A percentile compares a stretch with the other conserved stretches of the same genome.
Evolutionary conservation across 192 early-diverging fungal genomes (phyloP).

Genomic region (Obelidium mucronatum): DNA sequence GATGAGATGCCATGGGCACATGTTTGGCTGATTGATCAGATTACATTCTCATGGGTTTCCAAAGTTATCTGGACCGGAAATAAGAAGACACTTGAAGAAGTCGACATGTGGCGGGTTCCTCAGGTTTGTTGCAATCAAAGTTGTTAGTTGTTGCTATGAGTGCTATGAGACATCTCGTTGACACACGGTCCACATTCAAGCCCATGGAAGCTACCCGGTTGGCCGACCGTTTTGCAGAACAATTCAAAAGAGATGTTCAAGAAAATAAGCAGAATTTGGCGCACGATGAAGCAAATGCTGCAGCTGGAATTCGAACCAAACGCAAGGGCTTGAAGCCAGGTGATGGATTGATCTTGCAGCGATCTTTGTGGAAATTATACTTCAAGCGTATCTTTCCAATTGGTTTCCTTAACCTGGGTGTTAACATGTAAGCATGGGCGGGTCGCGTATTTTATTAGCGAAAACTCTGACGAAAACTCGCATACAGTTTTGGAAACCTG

Average conservation of each 20-base stretch:
- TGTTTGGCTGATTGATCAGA: neutral
- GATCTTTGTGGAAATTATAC: conserved; percentile 9
- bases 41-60: conserved; percentile 20
- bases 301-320: neutral
- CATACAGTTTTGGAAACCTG: conserved; percentile 7
- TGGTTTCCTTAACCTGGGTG: conserved; percentile 6
- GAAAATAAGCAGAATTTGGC: neutral
- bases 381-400: conserved; percentile 1
- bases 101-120: conserved; percentile 17
- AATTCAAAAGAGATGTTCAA: neutral
- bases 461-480: no score
- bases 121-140: neutral
- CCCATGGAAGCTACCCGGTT: neutral
- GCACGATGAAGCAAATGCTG: neutral
- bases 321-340: conserved; percentile 8
- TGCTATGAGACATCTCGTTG: no score
- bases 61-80: conserved; percentile 1
- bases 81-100: neutral
- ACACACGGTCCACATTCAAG: neutral
- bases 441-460: neutral
- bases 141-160: no score
- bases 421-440: neutral
- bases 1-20: conserved; percentile 3
- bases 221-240: neutral
- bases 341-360: neutral